Evolutionary conservation across 2,329 filamentous ascomycete genomes (phyloP).

Genomic region (Botrytis squamosa): DNA sequence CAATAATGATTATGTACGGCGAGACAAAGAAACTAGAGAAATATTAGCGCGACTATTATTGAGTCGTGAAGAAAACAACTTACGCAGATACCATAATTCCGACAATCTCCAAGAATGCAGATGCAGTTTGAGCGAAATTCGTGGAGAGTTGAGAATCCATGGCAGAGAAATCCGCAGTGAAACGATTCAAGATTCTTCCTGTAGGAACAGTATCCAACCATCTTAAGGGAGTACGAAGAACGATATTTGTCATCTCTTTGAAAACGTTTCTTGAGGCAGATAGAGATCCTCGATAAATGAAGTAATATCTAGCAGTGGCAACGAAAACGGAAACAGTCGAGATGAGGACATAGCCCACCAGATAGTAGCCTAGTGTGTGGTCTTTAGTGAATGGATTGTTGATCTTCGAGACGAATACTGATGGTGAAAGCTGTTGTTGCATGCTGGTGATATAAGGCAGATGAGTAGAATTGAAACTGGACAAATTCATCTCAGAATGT

Average conservation of each 20-base stretch:
- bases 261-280: constrained; percentile 66
- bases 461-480: constrained; percentile 15
- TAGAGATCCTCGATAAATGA: constrained; percentile 62
- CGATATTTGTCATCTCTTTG: constrained; percentile 59
- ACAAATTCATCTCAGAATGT: constrained; percentile 27
- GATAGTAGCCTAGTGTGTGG: constrained; percentile 52
- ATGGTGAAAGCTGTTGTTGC: constrained; percentile 42
- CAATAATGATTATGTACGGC: constrained; percentile 60
- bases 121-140: constrained; percentile 58
- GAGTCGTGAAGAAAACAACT: neutral
- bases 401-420: constrained; percentile 5
- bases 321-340: constrained; percentile 56
- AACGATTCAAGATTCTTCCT: constrained; percentile 72
- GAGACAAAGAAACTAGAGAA: constrained; percentile 54
- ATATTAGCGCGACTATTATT: constrained; percentile 3
- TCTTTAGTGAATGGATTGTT: constrained; percentile 16
- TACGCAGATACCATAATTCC: constrained; percentile 61
- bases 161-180: constrained; percentile 71
- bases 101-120: constrained; percentile 56
- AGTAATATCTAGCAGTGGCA: constrained; percentile 50
- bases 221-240: constrained; percentile 67
- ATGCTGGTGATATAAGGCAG: constrained; percentile 19
- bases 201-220: constrained; percentile 77
- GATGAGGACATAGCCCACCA: constrained; percentile 63
- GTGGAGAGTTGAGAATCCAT: constrained; percentile 66